phyloP scores from a whole-genome alignment of 371 early-diverging fungal genomes.

The Blakeslea trispora region DNA sequence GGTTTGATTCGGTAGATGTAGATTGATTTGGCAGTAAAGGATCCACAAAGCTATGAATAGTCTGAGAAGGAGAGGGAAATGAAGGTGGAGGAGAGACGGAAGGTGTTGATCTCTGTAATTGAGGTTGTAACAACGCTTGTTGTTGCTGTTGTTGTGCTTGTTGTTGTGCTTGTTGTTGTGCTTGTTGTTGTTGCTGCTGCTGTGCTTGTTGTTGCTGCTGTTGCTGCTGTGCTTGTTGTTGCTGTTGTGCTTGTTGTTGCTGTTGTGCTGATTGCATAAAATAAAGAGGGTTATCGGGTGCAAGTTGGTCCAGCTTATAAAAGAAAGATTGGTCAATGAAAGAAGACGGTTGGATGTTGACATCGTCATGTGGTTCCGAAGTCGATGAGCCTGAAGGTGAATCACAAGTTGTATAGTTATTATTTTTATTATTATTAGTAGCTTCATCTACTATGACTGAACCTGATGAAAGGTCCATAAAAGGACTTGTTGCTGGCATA shows the following conservation, averaged over 20 bases:
- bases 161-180: slow-evolving; percentile 12
- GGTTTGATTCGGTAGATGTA: slow-evolving; percentile 7
- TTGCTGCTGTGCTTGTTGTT: slow-evolving; percentile 11
- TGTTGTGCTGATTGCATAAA: slow-evolving; percentile 37
- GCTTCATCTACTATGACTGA: slow-evolving; percentile 8
- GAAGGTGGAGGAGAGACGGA: slow-evolving; percentile 15
- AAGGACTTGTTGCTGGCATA: slow-evolving; percentile 22
- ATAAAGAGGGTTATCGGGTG: slow-evolving; percentile 37
- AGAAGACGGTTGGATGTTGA: slow-evolving; percentile 28
- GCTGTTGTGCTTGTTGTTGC: slow-evolving; percentile 11
- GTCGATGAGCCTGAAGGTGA: slow-evolving; percentile 37
- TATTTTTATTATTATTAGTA: slow-evolving; percentile 7
- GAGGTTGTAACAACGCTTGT: not conserved
- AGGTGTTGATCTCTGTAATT: slow-evolving; percentile 3
- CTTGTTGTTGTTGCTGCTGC: slow-evolving; percentile 12
- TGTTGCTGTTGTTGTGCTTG: slow-evolving; percentile 7
- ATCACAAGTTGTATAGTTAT: slow-evolving; percentile 25
- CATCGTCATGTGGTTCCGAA: slow-evolving; percentile 33
- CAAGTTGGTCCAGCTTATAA: slow-evolving; percentile 40
- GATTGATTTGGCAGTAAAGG: slow-evolving; percentile 22
- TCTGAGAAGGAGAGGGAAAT: slow-evolving; percentile 12
- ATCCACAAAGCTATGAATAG: slow-evolving; percentile 14
- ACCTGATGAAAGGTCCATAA: slow-evolving; percentile 14
- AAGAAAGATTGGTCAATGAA: slow-evolving; percentile 47
- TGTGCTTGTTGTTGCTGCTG: slow-evolving; percentile 6